Base-by-base conservation (phyloP, 768 basidiomycete genomes). In the Auriscalpium orientale region DNA sequence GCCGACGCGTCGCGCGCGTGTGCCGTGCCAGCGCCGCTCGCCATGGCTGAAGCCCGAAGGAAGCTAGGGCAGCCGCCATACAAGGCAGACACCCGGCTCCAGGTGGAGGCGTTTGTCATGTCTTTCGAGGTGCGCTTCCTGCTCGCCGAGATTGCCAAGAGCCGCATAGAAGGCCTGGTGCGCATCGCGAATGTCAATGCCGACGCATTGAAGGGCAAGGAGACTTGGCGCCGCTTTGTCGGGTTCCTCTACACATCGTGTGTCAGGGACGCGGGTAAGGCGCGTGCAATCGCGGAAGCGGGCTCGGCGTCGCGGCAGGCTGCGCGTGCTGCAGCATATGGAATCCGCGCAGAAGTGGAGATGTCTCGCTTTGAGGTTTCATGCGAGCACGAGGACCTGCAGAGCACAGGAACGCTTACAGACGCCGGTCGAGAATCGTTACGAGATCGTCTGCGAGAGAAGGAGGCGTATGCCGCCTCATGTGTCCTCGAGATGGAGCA, bases 41-140 rank as follows among this genome's bases (percentile, higher is more conserved):
- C 69, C 0, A 56, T 74, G 48, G 46, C 35, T 2, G 59, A 58
- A 8, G 71, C 72, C 15, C 65, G 61, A 43, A 55, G 43, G 49
- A 62, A 68, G 48, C 64, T 73, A 2, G 73, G 72, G 1, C 67
- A 69, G 40, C 68, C 71, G 0, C 68, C 65, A 0, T 73, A 71
- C n/a, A 67, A 65, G 33, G 70, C 72, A 6, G 69, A 71, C 49
- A 63, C 64, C 0, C 67, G 70, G 8, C 70, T 68, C 61, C 62
- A 63, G 35, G 63, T 71, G 34, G 71, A 73, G 44, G 74, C 68
- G 0, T 65, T 70, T 55, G 63, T 70, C 57, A 55, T 68, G 15
- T 67, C 68, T 9, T 65, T 76, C 46, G 67, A 72, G 20, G 53
- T 74, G 6, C 71, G 75, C 7, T 66, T 68, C 28, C 54, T 63